phyloP scores from a whole-genome alignment of 2,329 filamentous ascomycete species.

The Xylaria arbuscula region DNA sequence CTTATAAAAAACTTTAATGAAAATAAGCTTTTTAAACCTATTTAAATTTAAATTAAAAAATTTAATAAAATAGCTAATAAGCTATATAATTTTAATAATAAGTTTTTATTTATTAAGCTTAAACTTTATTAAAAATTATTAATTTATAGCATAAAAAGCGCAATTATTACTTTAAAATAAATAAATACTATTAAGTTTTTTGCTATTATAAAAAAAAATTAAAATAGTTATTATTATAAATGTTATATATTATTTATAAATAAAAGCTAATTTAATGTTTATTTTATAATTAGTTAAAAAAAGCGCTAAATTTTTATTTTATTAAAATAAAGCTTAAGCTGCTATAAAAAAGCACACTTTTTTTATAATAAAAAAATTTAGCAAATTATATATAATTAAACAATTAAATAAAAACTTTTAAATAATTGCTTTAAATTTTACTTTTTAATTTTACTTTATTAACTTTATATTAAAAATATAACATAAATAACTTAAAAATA shows the following conservation, averaged over 20 bases:
- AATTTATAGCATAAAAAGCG: too few relatives aligned
- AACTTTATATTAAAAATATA: background rate
- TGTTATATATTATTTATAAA: background rate
- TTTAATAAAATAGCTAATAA: too few relatives aligned
- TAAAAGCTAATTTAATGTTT: background rate
- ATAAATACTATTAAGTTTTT: background rate
- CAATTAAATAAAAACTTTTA: background rate
- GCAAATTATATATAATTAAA: background rate
- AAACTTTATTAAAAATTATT: too few relatives aligned
- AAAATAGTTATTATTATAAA: constrained; percentile 3
- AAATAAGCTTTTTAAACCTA: background rate
- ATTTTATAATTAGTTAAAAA: background rate
- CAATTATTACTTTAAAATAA: background rate
- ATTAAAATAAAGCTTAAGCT: background rate
- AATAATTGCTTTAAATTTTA: background rate
- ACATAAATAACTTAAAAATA: background rate
- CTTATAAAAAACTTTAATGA: background rate
- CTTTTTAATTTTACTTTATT: background rate
- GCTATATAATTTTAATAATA: too few relatives aligned
- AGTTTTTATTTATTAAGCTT: too few relatives aligned
- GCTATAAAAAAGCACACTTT: background rate
- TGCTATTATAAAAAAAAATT: background rate
- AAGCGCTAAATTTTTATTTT: background rate
- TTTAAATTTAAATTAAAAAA: too few relatives aligned
- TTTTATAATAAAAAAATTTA: background rate